These are phyloP conservation scores for Moesziomyces sp. DNA, from an alignment of 1,284 basidiomycete genomes.

Conservation along the genomic window DNA sequence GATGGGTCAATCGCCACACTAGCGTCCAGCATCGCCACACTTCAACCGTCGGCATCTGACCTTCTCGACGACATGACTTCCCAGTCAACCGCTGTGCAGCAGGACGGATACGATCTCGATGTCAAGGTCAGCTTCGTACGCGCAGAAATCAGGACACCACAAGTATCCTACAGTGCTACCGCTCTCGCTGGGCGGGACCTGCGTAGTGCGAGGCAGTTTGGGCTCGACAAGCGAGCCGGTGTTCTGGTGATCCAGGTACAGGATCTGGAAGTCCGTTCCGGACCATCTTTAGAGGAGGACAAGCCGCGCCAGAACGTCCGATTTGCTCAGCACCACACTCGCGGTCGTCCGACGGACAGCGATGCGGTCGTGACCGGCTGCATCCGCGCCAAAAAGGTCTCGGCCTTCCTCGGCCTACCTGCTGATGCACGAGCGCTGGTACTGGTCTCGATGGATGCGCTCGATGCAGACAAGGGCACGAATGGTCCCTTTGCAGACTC, in stretches of 20 bases:
- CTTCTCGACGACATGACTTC: constrained; percentile 8
- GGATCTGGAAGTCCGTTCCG: constrained; percentile 15
- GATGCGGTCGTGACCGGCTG: constrained; percentile 12
- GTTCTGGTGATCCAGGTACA: constrained; percentile 45
- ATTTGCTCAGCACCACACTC: constrained; percentile 13
- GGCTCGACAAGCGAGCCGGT: constrained; percentile 41
- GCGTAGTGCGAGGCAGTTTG: constrained; percentile 9
- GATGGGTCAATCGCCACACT: constrained; percentile 37
- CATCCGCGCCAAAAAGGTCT: constrained; percentile 22
- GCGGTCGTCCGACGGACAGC: neutral
- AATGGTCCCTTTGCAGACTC: constrained; percentile 6
- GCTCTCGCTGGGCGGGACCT: constrained; percentile 23
- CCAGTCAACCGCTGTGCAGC: neutral
- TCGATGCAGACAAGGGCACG: constrained; percentile 3
- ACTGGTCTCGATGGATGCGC: constrained; percentile 25
- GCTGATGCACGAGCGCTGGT: constrained; percentile 23
- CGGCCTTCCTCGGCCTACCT: constrained; percentile 26
- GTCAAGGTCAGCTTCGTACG: constrained; percentile 31
- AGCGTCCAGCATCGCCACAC: constrained; percentile 27
- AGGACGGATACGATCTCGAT: constrained; percentile 16
- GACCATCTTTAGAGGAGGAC: constrained; percentile 9
- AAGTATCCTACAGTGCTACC: constrained; percentile 18
- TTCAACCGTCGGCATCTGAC: constrained; percentile 25
- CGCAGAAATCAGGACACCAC: constrained; percentile 43
- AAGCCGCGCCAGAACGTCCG: constrained; percentile 9